Conservation (phyloP, 2,329 filamentous ascomycete genomes). For the Waltergamsia citrina region DNA sequence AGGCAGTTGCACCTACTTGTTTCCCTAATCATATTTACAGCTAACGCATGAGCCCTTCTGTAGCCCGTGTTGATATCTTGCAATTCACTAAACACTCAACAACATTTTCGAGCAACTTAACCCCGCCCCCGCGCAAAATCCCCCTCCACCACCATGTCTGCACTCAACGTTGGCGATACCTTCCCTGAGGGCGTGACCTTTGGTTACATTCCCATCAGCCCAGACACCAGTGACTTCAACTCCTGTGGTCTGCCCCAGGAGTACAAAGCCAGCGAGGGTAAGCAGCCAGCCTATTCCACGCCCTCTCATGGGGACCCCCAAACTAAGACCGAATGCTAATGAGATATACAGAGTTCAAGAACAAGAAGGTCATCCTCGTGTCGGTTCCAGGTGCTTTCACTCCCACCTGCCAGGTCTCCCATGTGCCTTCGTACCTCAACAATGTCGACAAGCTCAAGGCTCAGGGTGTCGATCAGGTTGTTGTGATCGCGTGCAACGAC, state of each 20-base stretch:
- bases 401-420: conserved; percentile 72
- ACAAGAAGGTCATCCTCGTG: conserved; percentile 47
- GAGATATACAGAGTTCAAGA: conserved; percentile 42
- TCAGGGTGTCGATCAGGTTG: conserved; percentile 76
- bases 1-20: too few species aligned
- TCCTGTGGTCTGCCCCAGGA: conserved; percentile 69
- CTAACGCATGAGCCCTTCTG: too few species aligned
- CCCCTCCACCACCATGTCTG: conserved; percentile 33
- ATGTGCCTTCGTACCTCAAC: conserved; percentile 72
- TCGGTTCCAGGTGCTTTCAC: conserved; percentile 68
- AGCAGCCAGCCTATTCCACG: not conserved
- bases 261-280: conserved; percentile 71
- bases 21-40: too few species aligned
- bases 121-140: not conserved
- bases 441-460: conserved; percentile 60
- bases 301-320: not conserved
- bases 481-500: conserved; percentile 79
- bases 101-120: too few species aligned
- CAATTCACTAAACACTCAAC: too few species aligned
- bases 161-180: conserved; percentile 69
- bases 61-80: too few species aligned
- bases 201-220: conserved; percentile 70
- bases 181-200: conserved; percentile 79
- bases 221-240: conserved; percentile 58
- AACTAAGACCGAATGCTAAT: too few species aligned